Conservation (phyloP, 2,329 filamentous ascomycete species). For the Trichoderma hamatum region DNA sequence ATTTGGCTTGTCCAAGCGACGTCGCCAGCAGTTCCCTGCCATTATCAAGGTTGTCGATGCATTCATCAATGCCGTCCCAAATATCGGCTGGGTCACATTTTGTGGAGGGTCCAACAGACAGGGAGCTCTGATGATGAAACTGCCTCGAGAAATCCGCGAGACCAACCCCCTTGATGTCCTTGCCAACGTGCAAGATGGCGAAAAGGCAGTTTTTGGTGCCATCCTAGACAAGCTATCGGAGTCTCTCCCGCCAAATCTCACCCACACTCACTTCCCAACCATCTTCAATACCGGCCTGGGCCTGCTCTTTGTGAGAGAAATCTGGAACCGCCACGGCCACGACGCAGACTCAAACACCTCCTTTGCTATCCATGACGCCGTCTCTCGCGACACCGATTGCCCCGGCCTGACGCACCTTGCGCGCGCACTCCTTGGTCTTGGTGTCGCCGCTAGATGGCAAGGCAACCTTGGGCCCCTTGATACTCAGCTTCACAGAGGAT, state of each 20-base stretch:
- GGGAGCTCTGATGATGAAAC: slow-evolving; percentile 74
- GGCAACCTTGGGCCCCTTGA: slow-evolving; percentile 59
- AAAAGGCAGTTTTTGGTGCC: slow-evolving; percentile 41
- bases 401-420: slow-evolving; percentile 76
- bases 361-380: slow-evolving; percentile 71
- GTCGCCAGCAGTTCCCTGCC: slow-evolving; percentile 80
- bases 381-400: slow-evolving; percentile 66
- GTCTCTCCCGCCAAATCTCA: slow-evolving; percentile 47
- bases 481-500: slow-evolving; percentile 44
- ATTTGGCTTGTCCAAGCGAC: slow-evolving; percentile 78
- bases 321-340: slow-evolving; percentile 57
- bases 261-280: slow-evolving; percentile 46
- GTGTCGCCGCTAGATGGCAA: slow-evolving; percentile 75
- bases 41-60: slow-evolving; percentile 80
- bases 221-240: slow-evolving; percentile 44
- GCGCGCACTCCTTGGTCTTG: slow-evolving; percentile 70
- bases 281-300: slow-evolving; percentile 49
- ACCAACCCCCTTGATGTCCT: slow-evolving; percentile 63
- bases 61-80: slow-evolving; percentile 69
- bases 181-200: slow-evolving; percentile 32
- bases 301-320: slow-evolving; percentile 51
- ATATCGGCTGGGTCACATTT: slow-evolving; percentile 75
- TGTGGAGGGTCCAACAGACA: slow-evolving; percentile 88
- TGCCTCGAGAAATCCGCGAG: slow-evolving; percentile 62
- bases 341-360: slow-evolving; percentile 61